Evolutionary conservation across 805 yeast species (phyloP).

Genomic region (Metschnikowia lachancei): DNA sequence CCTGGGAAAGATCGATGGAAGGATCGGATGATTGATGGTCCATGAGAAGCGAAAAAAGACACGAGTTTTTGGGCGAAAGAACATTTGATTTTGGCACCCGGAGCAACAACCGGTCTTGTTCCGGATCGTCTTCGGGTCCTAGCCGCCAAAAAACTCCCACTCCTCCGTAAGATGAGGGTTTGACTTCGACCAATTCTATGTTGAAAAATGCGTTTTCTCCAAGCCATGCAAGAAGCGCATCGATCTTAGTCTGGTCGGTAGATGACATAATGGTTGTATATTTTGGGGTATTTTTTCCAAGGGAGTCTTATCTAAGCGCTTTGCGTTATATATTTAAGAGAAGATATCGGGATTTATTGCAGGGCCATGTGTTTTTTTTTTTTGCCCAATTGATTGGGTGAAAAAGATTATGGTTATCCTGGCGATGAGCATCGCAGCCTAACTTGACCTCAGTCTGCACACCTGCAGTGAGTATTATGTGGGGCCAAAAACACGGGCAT

Average conservation of each 20-base stretch:
- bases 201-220: slow-evolving; percentile 55
- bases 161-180: slow-evolving; percentile 56
- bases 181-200: slow-evolving; percentile 43
- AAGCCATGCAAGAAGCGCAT: slow-evolving; percentile 52
- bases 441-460: slow-evolving; percentile 2
- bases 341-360: no score
- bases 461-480: no score
- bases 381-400: neutral
- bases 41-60: slow-evolving; percentile 60
- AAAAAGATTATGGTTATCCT: neutral
- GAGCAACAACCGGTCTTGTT: slow-evolving; percentile 40
- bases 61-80: slow-evolving; percentile 56
- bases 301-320: no score
- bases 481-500: neutral
- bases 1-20: slow-evolving; percentile 40
- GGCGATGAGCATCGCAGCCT: slow-evolving; percentile 18
- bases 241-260: slow-evolving; percentile 17
- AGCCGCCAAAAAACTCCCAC: slow-evolving; percentile 62
- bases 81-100: slow-evolving; percentile 62
- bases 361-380: no score
- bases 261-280: slow-evolving; percentile 18
- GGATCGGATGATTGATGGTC: slow-evolving; percentile 42
- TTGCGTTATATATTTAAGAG: no score
- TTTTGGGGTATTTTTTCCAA: neutral
- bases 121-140: slow-evolving; percentile 26